Evolutionary conservation across 2,329 filamentous ascomycete species (phyloP).

Genomic region (Trichoderma asperellum): DNA sequence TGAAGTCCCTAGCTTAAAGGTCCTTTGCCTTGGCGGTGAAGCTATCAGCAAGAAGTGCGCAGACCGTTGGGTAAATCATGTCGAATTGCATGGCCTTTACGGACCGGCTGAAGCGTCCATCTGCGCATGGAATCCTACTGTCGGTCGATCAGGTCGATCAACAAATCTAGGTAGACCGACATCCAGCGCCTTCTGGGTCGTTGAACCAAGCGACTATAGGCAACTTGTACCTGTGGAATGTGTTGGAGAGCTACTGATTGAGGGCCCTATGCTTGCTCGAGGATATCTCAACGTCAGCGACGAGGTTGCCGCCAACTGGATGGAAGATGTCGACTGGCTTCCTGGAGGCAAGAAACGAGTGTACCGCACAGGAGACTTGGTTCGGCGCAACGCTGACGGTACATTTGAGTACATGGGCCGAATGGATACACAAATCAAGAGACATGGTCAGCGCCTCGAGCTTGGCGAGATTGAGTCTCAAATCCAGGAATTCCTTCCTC

Average conservation of each 20-base stretch:
- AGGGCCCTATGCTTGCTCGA: constrained; percentile 33
- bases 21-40: constrained; percentile 25
- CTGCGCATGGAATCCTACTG: constrained; percentile 23
- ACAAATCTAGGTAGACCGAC: constrained; percentile 27
- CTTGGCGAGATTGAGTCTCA: constrained; percentile 28
- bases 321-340: constrained; percentile 21
- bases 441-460: constrained; percentile 20
- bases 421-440: constrained; percentile 25
- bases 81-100: constrained; percentile 21
- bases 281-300: constrained; percentile 28
- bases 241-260: constrained; percentile 34
- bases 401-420: constrained; percentile 24
- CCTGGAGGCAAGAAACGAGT: neutral
- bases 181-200: constrained; percentile 32
- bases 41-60: constrained; percentile 23
- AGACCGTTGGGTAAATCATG: constrained; percentile 21
- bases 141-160: constrained; percentile 18
- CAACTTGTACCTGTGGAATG: constrained; percentile 31
- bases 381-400: constrained; percentile 6
- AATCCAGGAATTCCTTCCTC: neutral
- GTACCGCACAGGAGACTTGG: constrained; percentile 20
- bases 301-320: constrained; percentile 22
- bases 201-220: constrained; percentile 28
- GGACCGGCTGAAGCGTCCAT: constrained; percentile 27
- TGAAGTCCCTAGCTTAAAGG: constrained; percentile 20